phyloP scores from a whole-genome alignment of 176 grass and related monocot species.

The Leersia perrieri region DNA sequence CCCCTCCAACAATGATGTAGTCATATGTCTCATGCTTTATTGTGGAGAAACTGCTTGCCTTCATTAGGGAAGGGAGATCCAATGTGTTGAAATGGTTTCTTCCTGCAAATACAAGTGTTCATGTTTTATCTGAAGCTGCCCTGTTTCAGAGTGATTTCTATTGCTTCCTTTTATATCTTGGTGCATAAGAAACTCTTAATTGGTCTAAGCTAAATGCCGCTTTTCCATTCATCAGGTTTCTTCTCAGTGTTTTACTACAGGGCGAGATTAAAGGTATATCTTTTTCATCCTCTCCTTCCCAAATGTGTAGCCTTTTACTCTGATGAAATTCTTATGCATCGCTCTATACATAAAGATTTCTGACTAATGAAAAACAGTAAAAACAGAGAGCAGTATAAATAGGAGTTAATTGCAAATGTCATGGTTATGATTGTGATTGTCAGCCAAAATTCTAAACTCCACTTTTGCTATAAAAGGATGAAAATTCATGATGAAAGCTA shows the following conservation, averaged over 20 bases:
- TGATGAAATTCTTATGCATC: background rate
- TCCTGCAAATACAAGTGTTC: constrained; percentile 53
- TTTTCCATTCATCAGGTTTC: constrained; percentile 24
- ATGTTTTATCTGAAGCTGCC: constrained; percentile 9
- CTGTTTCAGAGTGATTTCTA: constrained; percentile 1
- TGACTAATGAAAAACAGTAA: constrained; percentile 12
- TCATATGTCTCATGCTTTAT: constrained; percentile 45
- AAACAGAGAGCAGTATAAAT: background rate
- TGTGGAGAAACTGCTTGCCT: constrained; percentile 66
- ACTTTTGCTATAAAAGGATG: background rate
- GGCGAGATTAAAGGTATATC: background rate
- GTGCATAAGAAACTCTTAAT: background rate
- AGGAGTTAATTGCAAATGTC: background rate
- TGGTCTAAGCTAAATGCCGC: background rate
- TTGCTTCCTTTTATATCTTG: background rate
- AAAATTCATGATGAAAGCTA: constrained; percentile 20
- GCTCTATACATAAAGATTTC: background rate
- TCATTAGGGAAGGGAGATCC: constrained; percentile 45
- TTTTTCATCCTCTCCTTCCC: background rate
- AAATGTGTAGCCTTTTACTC: background rate
- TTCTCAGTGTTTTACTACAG: constrained; percentile 5
- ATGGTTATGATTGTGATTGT: background rate
- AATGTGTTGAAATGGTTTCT: constrained; percentile 22
- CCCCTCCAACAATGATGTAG: constrained; percentile 87
- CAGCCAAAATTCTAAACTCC: background rate